Evolutionary conservation across 2,329 filamentous ascomycete genomes (phyloP).

Genomic region (Colletotrichum coccodes): DNA sequence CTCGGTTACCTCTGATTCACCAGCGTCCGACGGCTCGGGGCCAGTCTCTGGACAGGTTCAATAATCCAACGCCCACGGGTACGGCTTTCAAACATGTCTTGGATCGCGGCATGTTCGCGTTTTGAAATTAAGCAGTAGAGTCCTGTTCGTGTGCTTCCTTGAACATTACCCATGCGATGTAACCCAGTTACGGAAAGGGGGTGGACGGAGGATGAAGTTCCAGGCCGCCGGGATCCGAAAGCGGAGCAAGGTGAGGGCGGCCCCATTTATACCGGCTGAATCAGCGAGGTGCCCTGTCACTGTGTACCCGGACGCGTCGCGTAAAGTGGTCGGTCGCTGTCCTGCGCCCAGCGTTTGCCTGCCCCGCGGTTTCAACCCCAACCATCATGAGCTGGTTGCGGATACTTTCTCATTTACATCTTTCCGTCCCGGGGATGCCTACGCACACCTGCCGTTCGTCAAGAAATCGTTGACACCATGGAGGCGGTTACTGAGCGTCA

Average conservation of each 20-base stretch:
- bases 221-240: not conserved
- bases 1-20: too few species aligned
- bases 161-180: not conserved
- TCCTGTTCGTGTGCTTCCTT: too few species aligned
- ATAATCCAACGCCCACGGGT: too few species aligned
- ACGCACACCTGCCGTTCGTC: too few species aligned
- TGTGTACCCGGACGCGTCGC: conserved; percentile 8
- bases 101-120: too few species aligned
- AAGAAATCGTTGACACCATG: conserved; percentile 46
- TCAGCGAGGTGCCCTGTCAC: not conserved
- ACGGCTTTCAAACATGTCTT: too few species aligned
- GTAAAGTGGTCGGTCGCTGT: conserved; percentile 27
- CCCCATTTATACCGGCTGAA: not conserved
- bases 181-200: not conserved
- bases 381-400: not conserved
- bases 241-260: not conserved
- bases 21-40: too few species aligned
- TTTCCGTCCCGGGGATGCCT: not conserved
- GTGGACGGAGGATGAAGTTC: not conserved
- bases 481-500: conserved; percentile 56
- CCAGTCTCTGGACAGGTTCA: too few species aligned
- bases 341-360: not conserved
- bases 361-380: not conserved
- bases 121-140: too few species aligned
- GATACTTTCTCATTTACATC: not conserved